Evolutionary conservation across 139 green algal species (phyloP), one percentile per base, ranked within the genome.

Genomic region (Medakamo hakoo): DNA sequence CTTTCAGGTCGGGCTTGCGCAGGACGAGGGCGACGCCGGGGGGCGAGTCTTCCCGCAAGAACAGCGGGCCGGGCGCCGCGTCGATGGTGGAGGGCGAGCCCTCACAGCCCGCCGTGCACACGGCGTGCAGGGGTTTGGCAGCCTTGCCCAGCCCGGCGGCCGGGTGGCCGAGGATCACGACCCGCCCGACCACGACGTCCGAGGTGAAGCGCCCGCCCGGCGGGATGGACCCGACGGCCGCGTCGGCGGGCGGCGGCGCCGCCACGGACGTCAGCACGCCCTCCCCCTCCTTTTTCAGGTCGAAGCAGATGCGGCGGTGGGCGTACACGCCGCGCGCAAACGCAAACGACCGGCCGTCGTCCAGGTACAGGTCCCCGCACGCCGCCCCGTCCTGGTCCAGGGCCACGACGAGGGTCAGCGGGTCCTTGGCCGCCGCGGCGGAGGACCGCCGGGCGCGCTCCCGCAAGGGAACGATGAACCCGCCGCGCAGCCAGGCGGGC

Each of bases 281-380:
- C 20, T n/a, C 40, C 24, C 4, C 62, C 1, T 4, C 26, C 61
- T 27, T 59, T 28, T 21, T 62, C 22, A 23, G 22, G 30, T 30
- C 55, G 30, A 30, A 30, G 30, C 22, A 59, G 20, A 29, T 22
- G 26, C 26, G 49, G 57, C 48, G 57, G 27, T 63, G 56, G n/a
- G n/a, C 9, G 21, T 63, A 87, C 26, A 67, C 32, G 9, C 83
- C 83, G 29, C 71, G 49, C 61, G 76, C 55, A 71, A 89, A 98
- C 5, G 87, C 87, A 72, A 86, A 97, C 62, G 74, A 88, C 30
- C 70, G 67, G 28, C 93, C 93, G 67, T 99, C 93, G 66, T 99
- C 93, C n/a, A 96, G 27, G 67, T 97, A 99, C 27, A 98, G 72
- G 32, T 86, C 76, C 2, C 91, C 91, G 2, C 27, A 14, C n/a